Base-by-base conservation (phyloP, 768 basidiomycete species). In the Boletus fagicola region DNA sequence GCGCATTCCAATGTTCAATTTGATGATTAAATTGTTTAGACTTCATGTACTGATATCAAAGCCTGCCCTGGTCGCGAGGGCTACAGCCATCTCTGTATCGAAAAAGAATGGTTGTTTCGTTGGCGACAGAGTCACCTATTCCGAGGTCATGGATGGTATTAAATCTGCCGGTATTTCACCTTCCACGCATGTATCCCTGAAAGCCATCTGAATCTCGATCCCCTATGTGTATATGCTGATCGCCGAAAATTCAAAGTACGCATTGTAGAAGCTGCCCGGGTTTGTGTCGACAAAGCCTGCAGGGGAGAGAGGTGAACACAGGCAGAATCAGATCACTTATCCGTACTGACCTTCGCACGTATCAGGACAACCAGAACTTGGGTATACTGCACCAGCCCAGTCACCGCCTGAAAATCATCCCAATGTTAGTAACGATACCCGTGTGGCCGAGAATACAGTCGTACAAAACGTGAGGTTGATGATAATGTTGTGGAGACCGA, bases 221-320 rank as follows among this genome's bases (percentile, higher is more conserved):
- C 53, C 11, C 62, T 68, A 78, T 28, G 65, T 72, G 68, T 83
- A 85, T 31, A 83, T 72, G 56, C 78, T 80, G 52, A 90, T 70
- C 49, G 80, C 81, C 47, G 79, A 77, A 68, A 92, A 80, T 44
- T 88, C 82, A 73, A 88, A 92, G 75, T 84, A 90, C 0, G 90
- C 87, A 33, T 87, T 74, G 11, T 62, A 60, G 72, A 91, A 91
- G 12, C 84, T 85, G 4, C 72, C 68, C 1, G 90, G 90, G 63
- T 88, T 85, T 59, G 28, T 30, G 52, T 65, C 47, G 15, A 65
- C 64, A 24, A 42, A 63, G 12, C 82, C 85, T 87, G 56, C 18
- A n/a, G n/a, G 42, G 13, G 42, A 16, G 44, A 26, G 8, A 36
- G 18, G 18, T 55, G 22, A 47, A 31, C 30, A 35, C 22, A 16